Conservation (phyloP, 352 stramenopile species). For the Phytopythium aichiense region DNA sequence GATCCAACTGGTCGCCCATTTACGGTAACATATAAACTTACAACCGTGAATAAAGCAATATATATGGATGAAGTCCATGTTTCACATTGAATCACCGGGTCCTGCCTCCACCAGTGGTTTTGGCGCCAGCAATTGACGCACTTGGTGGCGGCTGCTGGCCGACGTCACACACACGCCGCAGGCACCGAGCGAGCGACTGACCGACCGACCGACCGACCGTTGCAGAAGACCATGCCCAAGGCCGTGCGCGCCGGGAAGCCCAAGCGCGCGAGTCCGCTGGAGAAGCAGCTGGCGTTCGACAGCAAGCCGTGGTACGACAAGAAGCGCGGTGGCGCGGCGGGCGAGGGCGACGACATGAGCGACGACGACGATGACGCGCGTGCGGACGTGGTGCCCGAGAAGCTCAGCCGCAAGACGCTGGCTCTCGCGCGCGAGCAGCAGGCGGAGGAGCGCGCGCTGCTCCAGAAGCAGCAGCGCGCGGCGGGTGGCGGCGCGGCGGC, state of each 20-base stretch:
- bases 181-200: neutral
- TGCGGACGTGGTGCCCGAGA: slow-evolving; percentile 72
- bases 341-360: slow-evolving; percentile 38
- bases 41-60: too few relatives aligned
- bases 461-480: slow-evolving; percentile 23
- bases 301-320: slow-evolving; percentile 84
- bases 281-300: slow-evolving; percentile 85
- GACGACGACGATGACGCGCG: slow-evolving; percentile 53
- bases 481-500: neutral
- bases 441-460: slow-evolving; percentile 60
- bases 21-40: neutral
- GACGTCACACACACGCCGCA: neutral
- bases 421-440: slow-evolving; percentile 75
- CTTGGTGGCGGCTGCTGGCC: too few relatives aligned
- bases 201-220: too few relatives aligned
- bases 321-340: slow-evolving; percentile 20
- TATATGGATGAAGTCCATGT: too few relatives aligned
- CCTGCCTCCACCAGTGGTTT: too few relatives aligned
- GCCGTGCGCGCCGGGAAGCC: slow-evolving; percentile 54
- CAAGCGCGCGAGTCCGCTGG: slow-evolving; percentile 81
- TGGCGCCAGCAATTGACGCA: neutral
- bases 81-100: too few relatives aligned
- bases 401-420: slow-evolving; percentile 78
- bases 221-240: slow-evolving; percentile 55
- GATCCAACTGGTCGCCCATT: neutral